Percentiles rank a stretch among this genome's conserved stretches.
These are phyloP conservation scores for Cercis canadensis DNA, from an alignment of 306 rosid genomes.

Conservation along the genomic window DNA sequence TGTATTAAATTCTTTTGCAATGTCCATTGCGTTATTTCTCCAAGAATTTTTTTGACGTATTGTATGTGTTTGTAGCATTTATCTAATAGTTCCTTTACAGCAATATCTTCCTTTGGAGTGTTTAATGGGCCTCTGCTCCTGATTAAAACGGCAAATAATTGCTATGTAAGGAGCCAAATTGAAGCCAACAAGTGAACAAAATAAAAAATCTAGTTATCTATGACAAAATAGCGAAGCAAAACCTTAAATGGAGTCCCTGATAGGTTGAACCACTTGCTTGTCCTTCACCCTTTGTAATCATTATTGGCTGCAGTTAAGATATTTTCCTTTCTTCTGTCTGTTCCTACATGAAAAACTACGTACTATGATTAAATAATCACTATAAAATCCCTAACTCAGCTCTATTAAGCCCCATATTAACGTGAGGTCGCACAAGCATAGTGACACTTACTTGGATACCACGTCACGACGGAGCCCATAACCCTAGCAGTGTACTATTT, in stretches of 20 bases:
- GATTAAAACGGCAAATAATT: not conserved
- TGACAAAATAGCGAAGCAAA: slow-evolving; percentile 14
- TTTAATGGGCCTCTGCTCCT: too few species aligned
- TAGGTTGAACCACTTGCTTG: slow-evolving; percentile 28
- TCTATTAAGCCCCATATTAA: too few species aligned
- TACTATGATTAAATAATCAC: too few species aligned
- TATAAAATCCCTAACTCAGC: too few species aligned
- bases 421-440: too few species aligned
- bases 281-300: slow-evolving; percentile 1
- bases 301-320: not conserved
- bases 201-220: slow-evolving; percentile 3
- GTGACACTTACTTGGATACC: too few species aligned
- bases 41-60: too few species aligned
- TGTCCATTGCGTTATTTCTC: not conserved
- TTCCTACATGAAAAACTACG: too few species aligned
- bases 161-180: slow-evolving; percentile 9
- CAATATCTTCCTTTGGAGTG: not conserved
- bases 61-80: too few species aligned
- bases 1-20: not conserved
- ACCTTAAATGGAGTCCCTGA: slow-evolving; percentile 17
- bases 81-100: slow-evolving; percentile 4
- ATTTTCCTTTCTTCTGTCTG: too few species aligned
- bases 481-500: too few species aligned
- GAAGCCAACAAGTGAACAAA: slow-evolving; percentile 5
- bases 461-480: too few species aligned